phyloP scores from a whole-genome alignment of 805 yeast genomes.

The Barnettozyma wickerhamii region DNA sequence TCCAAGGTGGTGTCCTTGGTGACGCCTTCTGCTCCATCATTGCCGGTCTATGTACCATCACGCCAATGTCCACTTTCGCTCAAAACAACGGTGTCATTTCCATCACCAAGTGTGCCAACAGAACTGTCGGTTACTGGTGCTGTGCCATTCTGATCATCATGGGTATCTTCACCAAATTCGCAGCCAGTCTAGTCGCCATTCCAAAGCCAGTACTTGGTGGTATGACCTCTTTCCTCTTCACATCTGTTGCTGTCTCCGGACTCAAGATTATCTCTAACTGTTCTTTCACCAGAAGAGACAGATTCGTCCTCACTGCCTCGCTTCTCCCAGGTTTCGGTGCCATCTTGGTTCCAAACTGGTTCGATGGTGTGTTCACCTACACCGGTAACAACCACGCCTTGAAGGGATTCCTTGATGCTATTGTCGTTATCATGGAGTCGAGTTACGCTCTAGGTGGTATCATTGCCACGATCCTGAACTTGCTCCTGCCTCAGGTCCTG shows the following conservation, averaged over 20 bases:
- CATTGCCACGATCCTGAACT: slow-evolving; percentile 55
- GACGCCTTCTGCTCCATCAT: slow-evolving; percentile 79
- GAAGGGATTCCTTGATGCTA: slow-evolving; percentile 62
- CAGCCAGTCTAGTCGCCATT: slow-evolving; percentile 82
- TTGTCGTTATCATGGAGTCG: slow-evolving; percentile 65
- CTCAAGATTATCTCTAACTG: slow-evolving; percentile 53
- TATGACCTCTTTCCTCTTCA: slow-evolving; percentile 75
- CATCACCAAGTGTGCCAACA: slow-evolving; percentile 84
- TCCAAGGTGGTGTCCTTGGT: slow-evolving; percentile 90
- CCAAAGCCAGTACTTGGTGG: slow-evolving; percentile 84
- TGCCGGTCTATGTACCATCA: slow-evolving; percentile 75
- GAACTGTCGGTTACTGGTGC: slow-evolving; percentile 76
- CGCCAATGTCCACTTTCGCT: slow-evolving; percentile 90
- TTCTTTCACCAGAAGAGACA: slow-evolving; percentile 62
- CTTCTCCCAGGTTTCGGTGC: slow-evolving; percentile 66
- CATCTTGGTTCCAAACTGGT: slow-evolving; percentile 61
- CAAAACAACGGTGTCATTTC: slow-evolving; percentile 95
- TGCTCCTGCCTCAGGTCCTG: slow-evolving; percentile 55
- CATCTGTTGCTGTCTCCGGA: slow-evolving; percentile 75
- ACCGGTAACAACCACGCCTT: slow-evolving; percentile 53
- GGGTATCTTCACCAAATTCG: slow-evolving; percentile 86
- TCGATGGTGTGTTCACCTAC: slow-evolving; percentile 59
- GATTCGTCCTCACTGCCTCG: slow-evolving; percentile 66
- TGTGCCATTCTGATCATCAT: slow-evolving; percentile 74
- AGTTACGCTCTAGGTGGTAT: slow-evolving; percentile 71